These are phyloP conservation scores for Filobasidium uniguttulatum DNA, from an alignment of 1,284 basidiomycete genomes.

Conservation along the genomic window DNA sequence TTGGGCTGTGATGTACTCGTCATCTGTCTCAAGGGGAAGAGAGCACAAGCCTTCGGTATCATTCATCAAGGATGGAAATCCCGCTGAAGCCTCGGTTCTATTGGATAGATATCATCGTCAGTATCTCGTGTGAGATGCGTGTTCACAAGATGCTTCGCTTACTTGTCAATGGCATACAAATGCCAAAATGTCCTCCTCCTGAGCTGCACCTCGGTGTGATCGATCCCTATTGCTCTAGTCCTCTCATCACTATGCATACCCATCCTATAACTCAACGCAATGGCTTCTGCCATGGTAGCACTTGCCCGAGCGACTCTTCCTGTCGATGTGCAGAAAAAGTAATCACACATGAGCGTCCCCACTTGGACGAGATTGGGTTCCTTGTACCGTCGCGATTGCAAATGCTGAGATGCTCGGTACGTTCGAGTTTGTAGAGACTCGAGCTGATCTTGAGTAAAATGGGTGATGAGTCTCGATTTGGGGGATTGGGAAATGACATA, in stretches of 20 bases:
- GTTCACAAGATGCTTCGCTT: conserved; percentile 14
- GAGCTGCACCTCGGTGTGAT: conserved; percentile 33
- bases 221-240: conserved; percentile 23
- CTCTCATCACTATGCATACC: conserved; percentile 32
- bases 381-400: conserved; percentile 23
- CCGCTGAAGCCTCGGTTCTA: conserved; percentile 33
- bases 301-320: conserved; percentile 32
- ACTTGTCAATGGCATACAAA: conserved; percentile 34
- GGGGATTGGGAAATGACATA: conserved; percentile 36
- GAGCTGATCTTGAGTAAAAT: conserved; percentile 30
- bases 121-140: not conserved
- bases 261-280: conserved; percentile 32
- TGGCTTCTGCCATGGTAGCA: conserved; percentile 30
- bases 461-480: conserved; percentile 29
- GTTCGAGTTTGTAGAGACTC: conserved; percentile 32
- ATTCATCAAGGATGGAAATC: conserved; percentile 34
- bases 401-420: conserved; percentile 28
- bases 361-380: conserved; percentile 1
- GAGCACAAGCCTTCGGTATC: conserved; percentile 34
- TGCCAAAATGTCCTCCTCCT: conserved; percentile 34
- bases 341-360: conserved; percentile 18
- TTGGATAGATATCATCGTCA: too few relatives aligned
- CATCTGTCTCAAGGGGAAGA: conserved; percentile 31
- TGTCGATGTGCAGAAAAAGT: conserved; percentile 34
- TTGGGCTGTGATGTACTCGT: conserved; percentile 36